Evolutionary conservation across 129 eudicot genomes (phyloP).

Genomic region (Chrysanthemum seticuspe): DNA sequence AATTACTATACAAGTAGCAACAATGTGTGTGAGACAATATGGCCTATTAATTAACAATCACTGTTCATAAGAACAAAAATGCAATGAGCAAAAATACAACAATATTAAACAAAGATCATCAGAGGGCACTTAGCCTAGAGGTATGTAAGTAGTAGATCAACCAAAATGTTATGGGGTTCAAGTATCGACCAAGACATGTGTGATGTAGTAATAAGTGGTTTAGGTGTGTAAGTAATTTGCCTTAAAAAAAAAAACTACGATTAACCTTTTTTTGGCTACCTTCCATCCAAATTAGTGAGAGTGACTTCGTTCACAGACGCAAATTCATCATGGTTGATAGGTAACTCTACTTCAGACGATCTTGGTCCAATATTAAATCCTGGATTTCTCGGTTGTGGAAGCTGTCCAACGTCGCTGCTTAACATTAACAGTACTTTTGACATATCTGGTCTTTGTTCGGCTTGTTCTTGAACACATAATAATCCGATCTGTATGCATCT

Average conservation of each 20-base stretch:
- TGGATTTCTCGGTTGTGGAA: conserved; percentile 73
- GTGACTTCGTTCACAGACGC: conserved; percentile 61
- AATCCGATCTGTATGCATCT: conserved; percentile 89
- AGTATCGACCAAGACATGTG: too few species aligned
- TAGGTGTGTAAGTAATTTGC: too few species aligned
- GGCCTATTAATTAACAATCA: neutral
- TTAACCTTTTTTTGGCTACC: conserved; percentile 39
- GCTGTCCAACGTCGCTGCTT: conserved; percentile 48
- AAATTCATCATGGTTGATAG: conserved; percentile 67
- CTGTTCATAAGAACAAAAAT: neutral
- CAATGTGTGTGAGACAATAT: conserved; percentile 11
- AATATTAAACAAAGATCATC: too few species aligned
- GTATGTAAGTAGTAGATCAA: neutral
- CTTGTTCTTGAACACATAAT: conserved; percentile 80
- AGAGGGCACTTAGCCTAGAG: too few species aligned
- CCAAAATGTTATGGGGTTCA: neutral
- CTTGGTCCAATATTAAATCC: conserved; percentile 68
- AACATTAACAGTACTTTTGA: conserved; percentile 64
- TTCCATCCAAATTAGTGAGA: conserved; percentile 58
- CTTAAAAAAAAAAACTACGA: neutral
- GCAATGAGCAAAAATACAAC: neutral
- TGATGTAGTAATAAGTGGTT: too few species aligned
- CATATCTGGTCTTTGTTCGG: conserved; percentile 86
- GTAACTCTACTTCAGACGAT: conserved; percentile 50
- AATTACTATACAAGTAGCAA: neutral